Base-by-base conservation (phyloP, 768 basidiomycete genomes). In the Mycena alexandri region DNA sequence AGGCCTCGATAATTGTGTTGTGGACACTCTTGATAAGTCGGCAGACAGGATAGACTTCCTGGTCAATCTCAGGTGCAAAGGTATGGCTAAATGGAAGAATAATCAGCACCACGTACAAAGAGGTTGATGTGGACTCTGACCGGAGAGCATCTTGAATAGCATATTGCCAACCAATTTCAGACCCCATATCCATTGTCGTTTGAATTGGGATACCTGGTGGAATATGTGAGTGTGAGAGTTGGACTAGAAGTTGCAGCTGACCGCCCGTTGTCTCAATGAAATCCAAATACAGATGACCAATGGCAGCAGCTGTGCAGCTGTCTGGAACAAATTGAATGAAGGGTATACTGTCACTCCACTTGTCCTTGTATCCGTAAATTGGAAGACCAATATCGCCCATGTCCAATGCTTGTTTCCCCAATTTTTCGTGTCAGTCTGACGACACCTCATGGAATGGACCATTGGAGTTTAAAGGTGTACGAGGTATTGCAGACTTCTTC, bases 231-330 rank as follows among this genome's bases (percentile, higher is more conserved):
- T 36, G 12, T 5, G 29, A 19, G 9, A 34, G 10, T 38, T 43
- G 24, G 29, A 34, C 19, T 14, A 51, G n/a, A n/a, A n/a, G n/a
- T 25, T 29, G 19, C 14, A 25, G 41, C 76, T 44, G n/a, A 77
- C 77, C 74, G 16, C 71, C 72, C 59, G 42, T 53, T 21, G 70
- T 62, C 46, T 76, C 72, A 24, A 79, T 48, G 19, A 79, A 70
- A 67, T 81, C 80, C 24, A 80, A 73, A 64, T 71, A 79, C 1
- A 78, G 48, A 72, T 81, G 77, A 13, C 74, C 79, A 38, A 80
- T 65, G 11, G 73, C 69, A 11, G 58, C 68, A 10, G 68, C 53
- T 10, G 66, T 63, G 11, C 74, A 71, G 41, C 63, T 67, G 52
- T 79, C 74, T 0, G 76, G 79, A 11, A 80, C 69, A 33, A 76